Evolutionary conservation across 768 basidiomycete species (phyloP).

Genomic region (Tricholoma sp.): DNA sequence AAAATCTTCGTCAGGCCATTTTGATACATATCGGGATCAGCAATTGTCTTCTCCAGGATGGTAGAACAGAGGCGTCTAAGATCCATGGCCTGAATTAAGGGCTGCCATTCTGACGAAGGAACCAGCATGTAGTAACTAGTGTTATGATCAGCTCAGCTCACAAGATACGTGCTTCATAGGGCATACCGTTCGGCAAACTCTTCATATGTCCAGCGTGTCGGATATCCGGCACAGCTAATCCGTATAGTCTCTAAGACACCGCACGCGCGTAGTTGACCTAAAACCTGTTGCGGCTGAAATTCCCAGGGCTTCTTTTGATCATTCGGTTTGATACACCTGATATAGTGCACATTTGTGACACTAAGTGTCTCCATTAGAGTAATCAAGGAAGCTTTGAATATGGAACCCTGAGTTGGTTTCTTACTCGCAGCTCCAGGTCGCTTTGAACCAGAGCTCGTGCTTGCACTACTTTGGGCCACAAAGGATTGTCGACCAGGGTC

Average conservation of each 20-base stretch:
- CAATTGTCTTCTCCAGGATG: slow-evolving; percentile 83
- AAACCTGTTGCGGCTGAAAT: slow-evolving; percentile 91
- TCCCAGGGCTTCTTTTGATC: slow-evolving; percentile 97
- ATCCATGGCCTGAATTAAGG: slow-evolving; percentile 78
- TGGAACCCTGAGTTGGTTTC: slow-evolving; percentile 97
- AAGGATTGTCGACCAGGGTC: slow-evolving; percentile 80
- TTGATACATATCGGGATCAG: slow-evolving; percentile 95
- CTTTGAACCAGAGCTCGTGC: slow-evolving; percentile 37
- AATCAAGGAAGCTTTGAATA: slow-evolving; percentile 94
- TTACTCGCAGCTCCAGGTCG: slow-evolving; percentile 63
- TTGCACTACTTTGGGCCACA: slow-evolving; percentile 41
- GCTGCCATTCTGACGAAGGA: slow-evolving; percentile 79
- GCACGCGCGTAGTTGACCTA: slow-evolving; percentile 93
- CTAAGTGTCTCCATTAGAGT: slow-evolving; percentile 96
- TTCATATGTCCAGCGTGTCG: slow-evolving; percentile 96
- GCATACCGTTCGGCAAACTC: slow-evolving; percentile 95
- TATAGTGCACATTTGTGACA: slow-evolving; percentile 98
- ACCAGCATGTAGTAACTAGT: slow-evolving; percentile 96
- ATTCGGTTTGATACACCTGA: slow-evolving; percentile 99
- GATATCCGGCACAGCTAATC: slow-evolving; percentile 98
- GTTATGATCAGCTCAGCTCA: slow-evolving; percentile 12
- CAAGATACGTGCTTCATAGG: background rate
- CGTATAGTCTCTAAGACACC: slow-evolving; percentile 99
- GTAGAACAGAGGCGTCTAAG: slow-evolving; percentile 75
- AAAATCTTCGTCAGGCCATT: slow-evolving; percentile 97